Evolutionary conservation across 2,329 filamentous ascomycete genomes (phyloP).

Genomic region (Aureobasidium sp.): DNA sequence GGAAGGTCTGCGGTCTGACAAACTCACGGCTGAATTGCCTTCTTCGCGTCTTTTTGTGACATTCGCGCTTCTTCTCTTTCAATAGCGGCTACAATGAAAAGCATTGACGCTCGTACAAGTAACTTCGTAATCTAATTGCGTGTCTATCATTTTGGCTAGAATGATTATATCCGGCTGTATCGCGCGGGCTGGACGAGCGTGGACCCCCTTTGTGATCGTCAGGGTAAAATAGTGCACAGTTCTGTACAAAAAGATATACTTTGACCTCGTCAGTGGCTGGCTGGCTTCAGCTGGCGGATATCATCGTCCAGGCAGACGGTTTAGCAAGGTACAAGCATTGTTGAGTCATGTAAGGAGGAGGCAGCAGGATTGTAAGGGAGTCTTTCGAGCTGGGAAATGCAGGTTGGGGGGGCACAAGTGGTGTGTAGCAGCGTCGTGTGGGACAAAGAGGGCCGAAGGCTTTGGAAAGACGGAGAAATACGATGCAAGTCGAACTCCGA

Average conservation of each 20-base stretch:
- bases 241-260: neutral
- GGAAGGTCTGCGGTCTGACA: neutral
- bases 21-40: neutral
- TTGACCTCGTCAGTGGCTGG: neutral
- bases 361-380: neutral
- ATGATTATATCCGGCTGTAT: neutral
- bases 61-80: neutral
- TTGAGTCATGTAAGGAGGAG: conserved; percentile 10
- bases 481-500: neutral
- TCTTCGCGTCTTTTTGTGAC: neutral
- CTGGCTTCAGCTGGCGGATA: neutral
- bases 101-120: neutral
- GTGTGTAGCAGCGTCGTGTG: neutral
- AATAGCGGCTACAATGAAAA: neutral
- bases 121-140: neutral
- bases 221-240: conserved; percentile 1
- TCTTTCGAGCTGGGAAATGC: neutral
- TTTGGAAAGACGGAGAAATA: conserved; percentile 9
- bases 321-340: neutral
- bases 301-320: neutral
- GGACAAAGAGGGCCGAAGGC: conserved; percentile 1
- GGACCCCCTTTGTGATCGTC: neutral
- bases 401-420: neutral
- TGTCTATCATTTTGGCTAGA: neutral
- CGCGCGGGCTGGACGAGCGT: neutral